Base-by-base conservation (phyloP, 257 asterid species). In the Solanum bulbocastanum region DNA sequence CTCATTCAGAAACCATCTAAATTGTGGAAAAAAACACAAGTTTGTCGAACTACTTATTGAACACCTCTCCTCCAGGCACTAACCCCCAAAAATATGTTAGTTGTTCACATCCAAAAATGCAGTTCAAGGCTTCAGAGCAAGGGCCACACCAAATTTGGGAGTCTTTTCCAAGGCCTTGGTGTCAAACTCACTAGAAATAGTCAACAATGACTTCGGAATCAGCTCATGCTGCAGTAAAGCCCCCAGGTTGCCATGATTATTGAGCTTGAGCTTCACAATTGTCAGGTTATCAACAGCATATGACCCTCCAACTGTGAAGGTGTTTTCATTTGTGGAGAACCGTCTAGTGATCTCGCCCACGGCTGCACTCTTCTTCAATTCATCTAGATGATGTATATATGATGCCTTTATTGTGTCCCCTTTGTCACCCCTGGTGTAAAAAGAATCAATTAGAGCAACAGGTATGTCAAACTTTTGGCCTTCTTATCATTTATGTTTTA, bases 91-190 rank as follows among this genome's bases (percentile, higher is more conserved):
- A 83, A 68, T 88, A 85, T 42, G 13, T 30, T 78, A 62, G 65
- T 42, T 81, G 69, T 49, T 16, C 85, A 46, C 85, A 89, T 83
- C 44, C 46, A 82, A 83, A 78, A 35, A 83, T 86, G 83, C 74
- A 68, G 69, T 60, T 92, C 88, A 95, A 71, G 98, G 98, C 91
- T 86, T 91, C 46, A 94, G 93, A 83, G 96, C 95, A 69, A 95
- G 92, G 35, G 98, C 91, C 85, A 93, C 90, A 9, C 98, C 98
- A 30, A 95, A 94, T 90, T 87, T 92, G 42, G 98, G 98, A 82
- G 94, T 91, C 93, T 93, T 93, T 32, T 95, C 98, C 96, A 95
- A 87, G 75, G 98, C 98, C 90, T 92, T 93, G 90, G 96, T 95
- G 92, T 95, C 96, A 44, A 94, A 93, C 83, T 94, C 98, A 37